These are phyloP conservation scores for Mycosarcoma mackinlayi DNA, from an alignment of 1,284 basidiomycete species.

Conservation along the genomic window DNA sequence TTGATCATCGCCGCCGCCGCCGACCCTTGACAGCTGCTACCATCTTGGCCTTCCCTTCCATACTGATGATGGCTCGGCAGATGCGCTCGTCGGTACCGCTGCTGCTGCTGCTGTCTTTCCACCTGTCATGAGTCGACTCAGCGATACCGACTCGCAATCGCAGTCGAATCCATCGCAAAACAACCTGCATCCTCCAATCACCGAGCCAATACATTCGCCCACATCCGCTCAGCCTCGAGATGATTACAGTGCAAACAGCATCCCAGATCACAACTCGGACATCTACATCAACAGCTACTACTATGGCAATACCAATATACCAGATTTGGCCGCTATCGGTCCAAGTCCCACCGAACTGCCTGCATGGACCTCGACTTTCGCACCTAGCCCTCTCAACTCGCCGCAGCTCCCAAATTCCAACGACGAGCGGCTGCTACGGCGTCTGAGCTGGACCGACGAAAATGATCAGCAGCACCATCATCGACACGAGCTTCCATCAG, in stretches of 20 bases:
- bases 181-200: conserved; percentile 16
- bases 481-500: neutral
- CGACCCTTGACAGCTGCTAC: neutral
- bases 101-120: conserved; percentile 1
- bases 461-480: neutral
- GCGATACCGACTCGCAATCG: neutral
- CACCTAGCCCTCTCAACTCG: conserved; percentile 24
- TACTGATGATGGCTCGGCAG: conserved; percentile 7
- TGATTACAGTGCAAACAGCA: conserved; percentile 39
- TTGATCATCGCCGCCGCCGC: conserved; percentile 1
- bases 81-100: neutral
- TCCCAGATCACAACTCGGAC: conserved; percentile 46
- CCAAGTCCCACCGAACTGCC: conserved; percentile 16
- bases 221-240: conserved; percentile 27
- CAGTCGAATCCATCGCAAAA: neutral
- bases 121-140: conserved; percentile 5
- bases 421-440: conserved; percentile 31
- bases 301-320: conserved; percentile 52
- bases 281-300: conserved; percentile 57
- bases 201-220: conserved; percentile 21
- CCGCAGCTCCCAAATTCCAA: conserved; percentile 22
- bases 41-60: conserved; percentile 4
- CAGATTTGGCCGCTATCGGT: conserved; percentile 14
- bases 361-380: conserved; percentile 14
- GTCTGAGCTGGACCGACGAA: conserved; percentile 36